Percentiles rank a stretch among this genome's conserved stretches.
Conservation (phyloP, 805 yeast species). For the Danielia oregonensis region DNA sequence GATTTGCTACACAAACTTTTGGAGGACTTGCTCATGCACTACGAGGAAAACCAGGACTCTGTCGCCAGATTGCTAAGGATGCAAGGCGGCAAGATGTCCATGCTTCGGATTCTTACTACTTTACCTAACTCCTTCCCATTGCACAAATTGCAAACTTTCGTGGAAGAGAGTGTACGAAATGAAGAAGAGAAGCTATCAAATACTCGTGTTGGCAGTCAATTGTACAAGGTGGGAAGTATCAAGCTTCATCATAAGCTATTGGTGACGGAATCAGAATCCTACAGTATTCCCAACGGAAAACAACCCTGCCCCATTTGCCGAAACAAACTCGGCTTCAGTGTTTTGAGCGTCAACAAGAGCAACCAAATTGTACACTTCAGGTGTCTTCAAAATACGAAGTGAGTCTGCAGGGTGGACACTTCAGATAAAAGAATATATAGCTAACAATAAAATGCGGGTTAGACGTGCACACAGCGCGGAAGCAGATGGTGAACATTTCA, state of each 20-base stretch:
- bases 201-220: slow-evolving; percentile 41
- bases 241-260: slow-evolving; percentile 44
- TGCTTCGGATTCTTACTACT: slow-evolving; percentile 40
- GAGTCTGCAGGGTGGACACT: slow-evolving; percentile 1
- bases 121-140: slow-evolving; percentile 53
- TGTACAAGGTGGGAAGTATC: slow-evolving; percentile 52
- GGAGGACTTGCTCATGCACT: slow-evolving; percentile 41
- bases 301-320: slow-evolving; percentile 58
- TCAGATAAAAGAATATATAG: no score
- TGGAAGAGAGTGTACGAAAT: slow-evolving; percentile 43
- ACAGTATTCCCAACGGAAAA: slow-evolving; percentile 34
- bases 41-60: slow-evolving; percentile 29
- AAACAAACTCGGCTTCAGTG: slow-evolving; percentile 51
- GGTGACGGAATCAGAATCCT: slow-evolving; percentile 31
- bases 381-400: slow-evolving; percentile 28
- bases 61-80: slow-evolving; percentile 39
- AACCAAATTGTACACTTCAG: slow-evolving; percentile 54
- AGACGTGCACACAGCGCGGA: no score
- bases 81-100: slow-evolving; percentile 49
- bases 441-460: no score
- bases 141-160: slow-evolving; percentile 36
- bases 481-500: neutral
- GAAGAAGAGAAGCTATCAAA: slow-evolving; percentile 38
- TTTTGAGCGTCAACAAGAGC: slow-evolving; percentile 47
- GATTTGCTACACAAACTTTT: slow-evolving; percentile 48